Evolutionary conservation across 192 early-diverging fungal genomes (phyloP).

Genomic region (Coemansia sp.): DNA sequence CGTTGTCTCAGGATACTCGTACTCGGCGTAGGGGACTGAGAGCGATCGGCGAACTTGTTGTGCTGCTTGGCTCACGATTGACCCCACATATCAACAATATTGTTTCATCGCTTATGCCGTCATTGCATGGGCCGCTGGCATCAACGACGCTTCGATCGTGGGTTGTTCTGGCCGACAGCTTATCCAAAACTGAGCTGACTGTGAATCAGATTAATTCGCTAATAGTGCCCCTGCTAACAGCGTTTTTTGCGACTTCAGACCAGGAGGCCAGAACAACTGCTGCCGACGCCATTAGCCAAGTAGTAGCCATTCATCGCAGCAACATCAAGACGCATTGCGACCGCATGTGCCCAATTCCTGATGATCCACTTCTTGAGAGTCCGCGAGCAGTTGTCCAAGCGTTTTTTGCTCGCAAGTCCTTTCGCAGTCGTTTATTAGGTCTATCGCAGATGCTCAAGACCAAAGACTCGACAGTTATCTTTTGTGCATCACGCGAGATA

Average conservation of each 20-base stretch:
- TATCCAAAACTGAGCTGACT: slow-evolving; percentile 15
- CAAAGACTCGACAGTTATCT: slow-evolving; percentile 28
- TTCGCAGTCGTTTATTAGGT: slow-evolving; percentile 17
- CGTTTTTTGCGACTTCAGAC: slow-evolving; percentile 13
- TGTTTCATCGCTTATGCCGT: slow-evolving; percentile 40
- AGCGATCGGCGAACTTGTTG: slow-evolving; percentile 37
- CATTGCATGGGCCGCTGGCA: slow-evolving; percentile 22
- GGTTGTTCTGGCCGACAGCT: slow-evolving; percentile 32
- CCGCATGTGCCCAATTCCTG: slow-evolving; percentile 40
- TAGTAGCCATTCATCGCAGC: slow-evolving; percentile 18
- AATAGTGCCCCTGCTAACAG: slow-evolving; percentile 35
- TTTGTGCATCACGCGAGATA: slow-evolving; percentile 42
- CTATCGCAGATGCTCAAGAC: slow-evolving; percentile 32
- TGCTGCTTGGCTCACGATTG: slow-evolving; percentile 23
- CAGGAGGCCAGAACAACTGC: slow-evolving; percentile 5
- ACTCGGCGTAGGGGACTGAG: slow-evolving; percentile 23
- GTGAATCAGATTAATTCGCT: slow-evolving; percentile 46
- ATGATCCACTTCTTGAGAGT: slow-evolving; percentile 34
- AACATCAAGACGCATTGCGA: slow-evolving; percentile 15
- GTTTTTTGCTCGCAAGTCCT: background rate
- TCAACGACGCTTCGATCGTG: slow-evolving; percentile 26
- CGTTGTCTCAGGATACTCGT: slow-evolving; percentile 5
- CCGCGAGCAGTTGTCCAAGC: slow-evolving; percentile 21
- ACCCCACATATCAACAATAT: slow-evolving; percentile 37
- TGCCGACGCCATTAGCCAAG: slow-evolving; percentile 22